These are phyloP conservation scores for Eimeria necatrix DNA, from an alignment of 169 alveolate genomes.

Conservation along the genomic window DNA sequence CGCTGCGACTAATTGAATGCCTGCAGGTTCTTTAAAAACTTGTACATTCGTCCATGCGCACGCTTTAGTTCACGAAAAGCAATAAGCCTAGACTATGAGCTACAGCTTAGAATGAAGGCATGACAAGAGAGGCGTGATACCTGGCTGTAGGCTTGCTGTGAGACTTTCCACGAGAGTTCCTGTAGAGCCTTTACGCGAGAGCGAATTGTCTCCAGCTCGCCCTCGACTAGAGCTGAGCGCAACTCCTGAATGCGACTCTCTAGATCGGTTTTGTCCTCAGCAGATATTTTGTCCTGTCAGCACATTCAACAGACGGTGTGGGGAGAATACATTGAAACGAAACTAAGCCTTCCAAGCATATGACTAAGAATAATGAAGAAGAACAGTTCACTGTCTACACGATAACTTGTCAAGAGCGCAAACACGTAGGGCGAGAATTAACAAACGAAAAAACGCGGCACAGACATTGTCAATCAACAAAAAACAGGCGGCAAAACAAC, in stretches of 20 bases:
- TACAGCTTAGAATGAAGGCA: neutral
- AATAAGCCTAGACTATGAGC: neutral
- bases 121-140: neutral
- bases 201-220: slow-evolving; percentile 91
- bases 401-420: too few relatives aligned
- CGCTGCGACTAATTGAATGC: neutral
- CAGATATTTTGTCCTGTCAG: slow-evolving; percentile 91
- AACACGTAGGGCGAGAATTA: too few relatives aligned
- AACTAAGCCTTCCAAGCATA: too few relatives aligned
- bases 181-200: slow-evolving; percentile 92
- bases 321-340: too few relatives aligned
- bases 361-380: too few relatives aligned
- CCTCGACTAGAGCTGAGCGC: slow-evolving; percentile 89
- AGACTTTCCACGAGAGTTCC: slow-evolving; percentile 96
- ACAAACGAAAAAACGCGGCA: too few relatives aligned
- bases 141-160: slow-evolving; percentile 91
- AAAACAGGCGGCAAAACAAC: too few relatives aligned
- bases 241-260: slow-evolving; percentile 88
- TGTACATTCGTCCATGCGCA: neutral
- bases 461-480: too few relatives aligned
- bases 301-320: neutral
- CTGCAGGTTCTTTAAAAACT: neutral
- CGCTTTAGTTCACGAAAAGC: neutral
- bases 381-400: too few relatives aligned
- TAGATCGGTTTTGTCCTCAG: slow-evolving; percentile 91